Conservation (phyloP, 129 eudicot genomes). For the Flaveria ramosissima region DNA sequence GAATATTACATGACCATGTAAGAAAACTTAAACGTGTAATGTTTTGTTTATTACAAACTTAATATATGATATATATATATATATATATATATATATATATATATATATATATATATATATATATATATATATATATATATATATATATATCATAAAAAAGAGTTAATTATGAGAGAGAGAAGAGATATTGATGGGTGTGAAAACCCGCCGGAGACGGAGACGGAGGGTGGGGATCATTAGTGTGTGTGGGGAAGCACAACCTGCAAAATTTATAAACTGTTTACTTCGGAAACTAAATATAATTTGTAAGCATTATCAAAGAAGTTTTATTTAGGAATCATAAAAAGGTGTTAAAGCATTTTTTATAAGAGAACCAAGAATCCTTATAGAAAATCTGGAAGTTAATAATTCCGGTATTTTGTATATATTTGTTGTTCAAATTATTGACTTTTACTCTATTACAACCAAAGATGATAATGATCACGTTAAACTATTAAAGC, state of each 20-base stretch:
- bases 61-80: not conserved
- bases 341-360: not conserved
- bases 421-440: no score
- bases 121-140: no score
- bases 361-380: no score
- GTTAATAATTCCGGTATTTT: no score
- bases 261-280: not conserved
- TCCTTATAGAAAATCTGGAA: no score
- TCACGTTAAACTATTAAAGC: no score
- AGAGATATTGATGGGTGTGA: constrained; percentile 24
- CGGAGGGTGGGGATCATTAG: constrained; percentile 19
- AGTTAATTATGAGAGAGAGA: not conserved
- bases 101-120: no score
- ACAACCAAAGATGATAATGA: no score
- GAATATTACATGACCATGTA: not conserved
- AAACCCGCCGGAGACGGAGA: constrained; percentile 47
- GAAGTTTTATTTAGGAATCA: not conserved
- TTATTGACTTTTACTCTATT: no score
- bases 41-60: not conserved
- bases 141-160: not conserved
- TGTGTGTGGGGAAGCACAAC: constrained; percentile 8
- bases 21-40: not conserved
- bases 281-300: not conserved
- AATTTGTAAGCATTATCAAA: not conserved
- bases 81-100: no score